Evolutionary conservation across 2,329 filamentous ascomycete genomes (phyloP).

Genomic region (Trichoderma sp.): DNA sequence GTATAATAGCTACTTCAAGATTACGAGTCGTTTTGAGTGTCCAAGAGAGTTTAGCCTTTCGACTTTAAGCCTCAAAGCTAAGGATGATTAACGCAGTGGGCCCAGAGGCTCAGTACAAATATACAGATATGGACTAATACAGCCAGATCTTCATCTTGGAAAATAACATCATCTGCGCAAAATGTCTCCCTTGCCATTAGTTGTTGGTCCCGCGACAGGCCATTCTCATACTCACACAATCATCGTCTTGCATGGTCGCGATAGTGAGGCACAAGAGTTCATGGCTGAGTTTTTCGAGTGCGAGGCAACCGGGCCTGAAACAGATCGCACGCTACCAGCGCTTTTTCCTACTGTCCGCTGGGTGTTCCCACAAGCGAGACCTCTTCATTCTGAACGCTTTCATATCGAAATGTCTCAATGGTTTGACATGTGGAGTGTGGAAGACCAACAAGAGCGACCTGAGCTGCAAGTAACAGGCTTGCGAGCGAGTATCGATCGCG

Average conservation of each 20-base stretch:
- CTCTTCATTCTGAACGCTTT: conserved; percentile 1
- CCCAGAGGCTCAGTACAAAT: too few species aligned
- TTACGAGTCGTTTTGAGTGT: too few species aligned
- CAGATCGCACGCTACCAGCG: neutral
- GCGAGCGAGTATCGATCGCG: neutral
- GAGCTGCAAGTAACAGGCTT: conserved; percentile 1
- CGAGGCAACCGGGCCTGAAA: neutral
- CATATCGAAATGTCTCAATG: conserved; percentile 3
- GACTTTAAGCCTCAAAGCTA: neutral
- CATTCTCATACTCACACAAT: conserved; percentile 1
- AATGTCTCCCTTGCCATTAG: neutral
- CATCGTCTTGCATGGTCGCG: conserved; percentile 5
- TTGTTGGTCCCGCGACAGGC: neutral
- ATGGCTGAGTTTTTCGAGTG: conserved; percentile 7
- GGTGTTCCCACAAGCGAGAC: neutral
- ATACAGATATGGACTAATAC: too few species aligned
- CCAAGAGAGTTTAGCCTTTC: too few species aligned
- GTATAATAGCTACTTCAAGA: too few species aligned
- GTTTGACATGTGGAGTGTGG: conserved; percentile 16
- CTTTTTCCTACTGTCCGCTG: conserved; percentile 8
- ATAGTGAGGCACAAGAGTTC: conserved; percentile 7
- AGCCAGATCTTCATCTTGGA: too few species aligned
- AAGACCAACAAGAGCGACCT: neutral
- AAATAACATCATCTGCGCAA: neutral
- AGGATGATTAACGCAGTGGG: too few species aligned